Evolutionary conservation across 352 stramenopile species (phyloP), one percentile per base, ranked within the genome.

Genomic region (Phytophthora pistaciae): DNA sequence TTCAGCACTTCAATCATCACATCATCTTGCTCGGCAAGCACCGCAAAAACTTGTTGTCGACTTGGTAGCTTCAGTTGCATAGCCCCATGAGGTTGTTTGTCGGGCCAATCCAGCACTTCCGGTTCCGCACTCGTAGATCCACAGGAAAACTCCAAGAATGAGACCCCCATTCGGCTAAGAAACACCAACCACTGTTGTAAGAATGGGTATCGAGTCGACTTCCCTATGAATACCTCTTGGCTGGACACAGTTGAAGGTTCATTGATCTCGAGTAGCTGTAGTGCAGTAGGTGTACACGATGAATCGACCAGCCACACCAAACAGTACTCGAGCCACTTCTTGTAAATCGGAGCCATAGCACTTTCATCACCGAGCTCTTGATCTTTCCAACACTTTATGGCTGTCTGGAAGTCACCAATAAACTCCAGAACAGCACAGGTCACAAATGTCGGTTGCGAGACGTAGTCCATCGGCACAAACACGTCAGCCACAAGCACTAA

Each of bases 21-120:
- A 53, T 92, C 83, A 42, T 94, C 86, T 77, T 94, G 84, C 56
- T 94, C 86, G 23, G 76, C 79, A 11, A 94, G 64, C 18, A 91
- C 65, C 11, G 48, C 57, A n/a, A 92, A 74, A 20, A 92, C 55
- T n/a, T 74, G 68, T 27, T 54, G 21, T 13, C 84, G 74, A 48
- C 46, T 60, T 27, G 82, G 77, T 42, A 85, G 40, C 31, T 72
- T 46, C 2, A 38, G 27, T n/a, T 61, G 8, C 16, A 49, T 33
- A 48, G 21, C 9, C 48, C 53, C 68, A 49, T 20, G 16, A 49
- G 14, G 5, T 13, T 25, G 18, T n/a, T 53, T 27, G 4, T 23
- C 16, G 7, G 6, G 3, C 55, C 54, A 11, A 20, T 10, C 16
- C 18, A 48, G 46, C 11, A 13, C 25, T 20, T 55, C 16, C 6